These are phyloP conservation scores for Pholiota adiposa DNA, from an alignment of 1,284 basidiomycete genomes.

Conservation along the genomic window DNA sequence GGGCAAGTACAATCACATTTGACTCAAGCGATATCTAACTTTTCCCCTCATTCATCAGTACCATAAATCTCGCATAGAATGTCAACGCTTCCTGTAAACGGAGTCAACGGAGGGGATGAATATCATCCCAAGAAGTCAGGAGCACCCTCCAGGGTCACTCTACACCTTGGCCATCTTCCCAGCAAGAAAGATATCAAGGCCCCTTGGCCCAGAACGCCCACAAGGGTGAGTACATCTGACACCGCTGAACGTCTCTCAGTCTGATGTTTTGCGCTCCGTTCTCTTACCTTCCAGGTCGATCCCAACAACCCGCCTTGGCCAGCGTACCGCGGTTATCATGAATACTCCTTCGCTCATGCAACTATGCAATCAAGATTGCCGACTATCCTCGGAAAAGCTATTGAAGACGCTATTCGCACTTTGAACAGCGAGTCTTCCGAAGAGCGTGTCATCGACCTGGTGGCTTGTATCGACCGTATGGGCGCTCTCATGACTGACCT, in stretches of 20 bases:
- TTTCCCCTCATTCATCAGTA: neutral
- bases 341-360: slow-evolving; percentile 94
- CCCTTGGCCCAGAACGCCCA: slow-evolving; percentile 74
- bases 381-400: slow-evolving; percentile 95
- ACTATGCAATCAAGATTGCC: slow-evolving; percentile 95
- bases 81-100: slow-evolving; percentile 18
- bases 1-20: neutral
- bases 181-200: slow-evolving; percentile 71
- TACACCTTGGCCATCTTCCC: slow-evolving; percentile 73
- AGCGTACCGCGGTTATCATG: slow-evolving; percentile 92
- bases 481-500: slow-evolving; percentile 82
- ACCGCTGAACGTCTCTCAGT: neutral
- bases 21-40: too few species aligned
- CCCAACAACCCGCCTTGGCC: slow-evolving; percentile 98
- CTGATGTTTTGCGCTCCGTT: neutral
- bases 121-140: slow-evolving; percentile 27
- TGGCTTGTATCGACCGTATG: slow-evolving; percentile 88
- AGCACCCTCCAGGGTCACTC: slow-evolving; percentile 60
- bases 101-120: slow-evolving; percentile 11
- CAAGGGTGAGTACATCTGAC: slow-evolving; percentile 49
- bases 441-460: slow-evolving; percentile 86
- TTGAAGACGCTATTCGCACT: slow-evolving; percentile 90
- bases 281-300: slow-evolving; percentile 57
- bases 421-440: slow-evolving; percentile 89
- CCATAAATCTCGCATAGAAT: neutral